Base-by-base conservation (phyloP, 2,329 filamentous ascomycete genomes). In the Diaporthe citri region DNA sequence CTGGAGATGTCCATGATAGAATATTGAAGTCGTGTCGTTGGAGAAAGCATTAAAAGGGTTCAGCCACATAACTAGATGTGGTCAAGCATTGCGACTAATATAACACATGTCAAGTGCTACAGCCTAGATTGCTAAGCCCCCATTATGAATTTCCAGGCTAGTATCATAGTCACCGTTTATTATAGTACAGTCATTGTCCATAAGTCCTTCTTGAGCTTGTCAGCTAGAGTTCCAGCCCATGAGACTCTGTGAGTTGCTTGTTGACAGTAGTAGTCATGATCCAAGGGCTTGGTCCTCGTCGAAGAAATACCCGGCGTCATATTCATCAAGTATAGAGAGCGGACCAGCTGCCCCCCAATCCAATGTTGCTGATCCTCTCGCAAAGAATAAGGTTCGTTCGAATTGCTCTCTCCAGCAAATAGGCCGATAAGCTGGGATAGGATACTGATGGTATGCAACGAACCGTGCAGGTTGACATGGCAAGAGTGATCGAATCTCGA, bases 401-500 rank as follows among this genome's bases (percentile, higher is more conserved):
- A 22, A 43, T 31, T 31, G n/a, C 2, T 15, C 59, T 12, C 25
- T 31, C 22, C 2, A 3, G 4, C 13, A 3, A 62, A 62, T 12
- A 62, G 5, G 15, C 59, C 25, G 13, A 62, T 43, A 20, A 62
- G 59, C 25, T 62, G 59, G n/a, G 36, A 62, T 13, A 62, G 39
- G 8, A 62, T 62, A 10, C 59, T 62, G n/a, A 62, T 31, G 25
- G 13, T 20, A 31, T 62, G 59, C 39, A 62, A 43, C 6, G 59
- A 39, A 31, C 59, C 59, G 59, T 62, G 59, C 39, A 62, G 39
- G 25, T 31, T 62, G n/a, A 46, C 59, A 22, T 62, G 59, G 25
- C 39, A 12, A 31, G n/a, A 62, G n/a, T 62, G 59, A 31, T 62
- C 59, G 39, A 31, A 12, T 25, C 25, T 62, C 3, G 59, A 62